Conservation (phyloP, 139 green algal genomes). For the Micractinium conductrix region DNA sequence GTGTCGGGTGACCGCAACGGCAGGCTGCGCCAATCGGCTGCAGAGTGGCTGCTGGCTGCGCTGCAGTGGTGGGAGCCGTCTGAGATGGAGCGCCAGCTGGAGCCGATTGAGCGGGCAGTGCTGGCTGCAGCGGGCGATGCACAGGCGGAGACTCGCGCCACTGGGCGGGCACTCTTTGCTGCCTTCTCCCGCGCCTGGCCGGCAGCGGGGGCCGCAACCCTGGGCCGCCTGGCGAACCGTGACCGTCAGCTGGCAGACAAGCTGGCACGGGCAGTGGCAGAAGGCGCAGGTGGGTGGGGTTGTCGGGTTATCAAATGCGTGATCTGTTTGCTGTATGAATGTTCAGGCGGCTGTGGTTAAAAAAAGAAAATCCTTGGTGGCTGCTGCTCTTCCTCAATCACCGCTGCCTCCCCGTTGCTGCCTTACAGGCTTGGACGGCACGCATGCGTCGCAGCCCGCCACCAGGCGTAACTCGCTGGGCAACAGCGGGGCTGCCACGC, state of each 20-base stretch:
- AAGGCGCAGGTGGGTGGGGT: constrained; percentile 36
- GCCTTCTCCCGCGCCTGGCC: constrained; percentile 53
- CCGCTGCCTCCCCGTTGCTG: too few relatives aligned
- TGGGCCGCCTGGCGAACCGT: constrained; percentile 39
- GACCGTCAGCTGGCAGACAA: constrained; percentile 59
- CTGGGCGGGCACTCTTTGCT: constrained; percentile 52
- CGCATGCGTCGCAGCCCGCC: constrained; percentile 2
- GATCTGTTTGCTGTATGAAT: background rate
- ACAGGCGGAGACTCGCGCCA: constrained; percentile 49
- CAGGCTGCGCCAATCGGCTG: constrained; percentile 64
- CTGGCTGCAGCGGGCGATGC: constrained; percentile 53
- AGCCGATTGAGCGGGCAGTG: constrained; percentile 60
- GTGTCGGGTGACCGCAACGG: constrained; percentile 62
- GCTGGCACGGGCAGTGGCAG: constrained; percentile 52
- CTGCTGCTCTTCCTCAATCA: too few relatives aligned
- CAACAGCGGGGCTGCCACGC: background rate
- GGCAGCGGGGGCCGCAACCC: constrained; percentile 41
- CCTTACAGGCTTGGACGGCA: too few relatives aligned
- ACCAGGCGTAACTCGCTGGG: constrained; percentile 23
- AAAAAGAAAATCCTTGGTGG: too few relatives aligned
- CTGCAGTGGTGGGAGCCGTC: constrained; percentile 62
- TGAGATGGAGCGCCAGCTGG: constrained; percentile 43
- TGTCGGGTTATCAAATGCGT: too few relatives aligned
- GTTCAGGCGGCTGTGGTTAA: too few relatives aligned
- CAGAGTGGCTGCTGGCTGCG: constrained; percentile 52